Base-by-base conservation (phyloP, 2,329 filamentous ascomycete species). In the Sphaceloma murrayae region DNA sequence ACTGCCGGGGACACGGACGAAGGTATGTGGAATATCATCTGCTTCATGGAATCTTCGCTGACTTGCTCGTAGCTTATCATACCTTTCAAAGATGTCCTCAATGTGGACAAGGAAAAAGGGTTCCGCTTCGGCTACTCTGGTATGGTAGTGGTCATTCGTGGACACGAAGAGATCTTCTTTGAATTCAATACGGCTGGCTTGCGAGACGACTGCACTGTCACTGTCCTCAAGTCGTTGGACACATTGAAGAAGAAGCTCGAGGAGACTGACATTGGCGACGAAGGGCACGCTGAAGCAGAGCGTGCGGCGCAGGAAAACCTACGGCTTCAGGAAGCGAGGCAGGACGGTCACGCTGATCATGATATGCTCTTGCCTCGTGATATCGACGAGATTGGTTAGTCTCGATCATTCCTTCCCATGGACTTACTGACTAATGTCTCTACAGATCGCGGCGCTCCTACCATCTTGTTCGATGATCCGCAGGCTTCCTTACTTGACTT, bases 81-180 rank as follows among this genome's bases (percentile, higher is more conserved):
- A 0, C 89, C 91, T 0, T 71, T 96, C 44, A 86, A 80, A 55
- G 88, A 96, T 55, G 82, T 96, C 39, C 85, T 95, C 61, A 96
- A 87, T 50, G 85, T 87, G 5, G 80, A 89, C 55, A 95, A 94
- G 63, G 88, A 95, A 62, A 94, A 91, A 56, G 89, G 91, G 0
- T 96, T 95, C 58, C 78, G 88, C 1, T 84, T 94, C 55, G 85
- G 87, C 5, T 95, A 94, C 54, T 82, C 85, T 14, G 91, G 88
- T 4, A 73, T 98, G 30, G 86, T 94, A 0, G 70, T 96, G n/a
- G 83, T 94, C 3, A 93, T 98, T 51, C 80, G 83, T 43, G 91
- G 88, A 0, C 86, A 95, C 49, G 91, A 96, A 60, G 91, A 96
- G 62, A 67, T 98, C 1, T 96, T 96, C 62, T 96, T 98, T 56